Percentiles rank a stretch among this genome's conserved stretches.
phyloP scores from a whole-genome alignment of 495 filamentous ascomycete genomes.

The Friedmanniomyces endolithicus region DNA sequence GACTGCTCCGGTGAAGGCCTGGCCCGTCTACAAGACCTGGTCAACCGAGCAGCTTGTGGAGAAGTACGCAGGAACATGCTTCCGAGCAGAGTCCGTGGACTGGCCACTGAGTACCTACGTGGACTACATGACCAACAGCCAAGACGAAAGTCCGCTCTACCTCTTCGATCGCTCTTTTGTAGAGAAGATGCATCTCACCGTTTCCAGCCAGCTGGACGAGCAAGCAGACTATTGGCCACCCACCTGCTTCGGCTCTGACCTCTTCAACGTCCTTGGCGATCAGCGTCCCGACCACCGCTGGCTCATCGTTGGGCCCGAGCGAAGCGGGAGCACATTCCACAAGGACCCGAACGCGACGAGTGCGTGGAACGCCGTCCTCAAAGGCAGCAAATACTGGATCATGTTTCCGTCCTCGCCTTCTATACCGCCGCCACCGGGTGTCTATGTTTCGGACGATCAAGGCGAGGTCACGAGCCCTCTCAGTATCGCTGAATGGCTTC shows the following conservation, averaged over 20 bases:
- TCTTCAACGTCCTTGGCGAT: conserved; percentile 69
- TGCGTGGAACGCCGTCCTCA: conserved; percentile 91
- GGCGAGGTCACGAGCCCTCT: conserved; percentile 91
- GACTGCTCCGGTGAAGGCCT: conserved; percentile 67
- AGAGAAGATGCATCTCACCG: conserved; percentile 65
- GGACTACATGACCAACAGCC: conserved; percentile 69
- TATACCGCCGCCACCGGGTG: conserved; percentile 62
- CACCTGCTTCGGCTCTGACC: conserved; percentile 73
- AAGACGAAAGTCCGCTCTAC: conserved; percentile 84
- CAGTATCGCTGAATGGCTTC: conserved; percentile 90
- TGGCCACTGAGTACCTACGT: conserved; percentile 74
- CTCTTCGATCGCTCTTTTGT: conserved; percentile 82
- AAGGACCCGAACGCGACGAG: conserved; percentile 70
- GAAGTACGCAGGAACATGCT: conserved; percentile 52
- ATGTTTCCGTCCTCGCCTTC: conserved; percentile 66
- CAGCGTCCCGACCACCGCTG: conserved; percentile 80
- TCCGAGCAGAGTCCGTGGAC: conserved; percentile 88
- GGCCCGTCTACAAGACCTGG: conserved; percentile 73
- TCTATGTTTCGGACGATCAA: conserved; percentile 81
- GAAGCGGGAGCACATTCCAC: conserved; percentile 92
- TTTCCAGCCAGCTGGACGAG: conserved; percentile 37
- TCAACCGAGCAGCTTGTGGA: conserved; percentile 48
- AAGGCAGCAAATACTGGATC: conserved; percentile 95
- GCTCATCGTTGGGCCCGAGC: conserved; percentile 82
- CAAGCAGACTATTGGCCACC: conserved; percentile 69